Percentiles rank a stretch among this genome's conserved stretches.
phyloP scores from a whole-genome alignment of 2,329 filamentous ascomycete species.

The Ceratocystis eucalypticola region DNA sequence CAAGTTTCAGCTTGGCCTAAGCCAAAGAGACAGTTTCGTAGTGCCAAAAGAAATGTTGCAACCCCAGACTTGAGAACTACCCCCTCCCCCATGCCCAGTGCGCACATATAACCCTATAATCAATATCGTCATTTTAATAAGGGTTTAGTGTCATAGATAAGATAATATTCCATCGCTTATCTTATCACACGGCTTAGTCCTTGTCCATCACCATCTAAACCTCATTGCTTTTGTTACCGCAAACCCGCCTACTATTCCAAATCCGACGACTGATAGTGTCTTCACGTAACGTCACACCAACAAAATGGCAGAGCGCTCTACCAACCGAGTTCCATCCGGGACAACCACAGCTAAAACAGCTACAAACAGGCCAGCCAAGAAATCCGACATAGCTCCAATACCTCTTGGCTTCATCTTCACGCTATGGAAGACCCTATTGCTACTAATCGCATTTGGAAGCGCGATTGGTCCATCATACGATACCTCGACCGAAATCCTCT shows the following conservation, averaged over 20 bases:
- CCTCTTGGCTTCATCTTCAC: slow-evolving; percentile 34
- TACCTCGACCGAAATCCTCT: slow-evolving; percentile 49
- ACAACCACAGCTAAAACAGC: not conserved
- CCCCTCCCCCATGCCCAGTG: too few species aligned
- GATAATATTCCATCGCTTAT: not conserved
- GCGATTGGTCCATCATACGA: slow-evolving; percentile 52
- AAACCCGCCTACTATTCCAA: not conserved
- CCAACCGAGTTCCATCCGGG: not conserved
- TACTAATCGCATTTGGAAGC: slow-evolving; percentile 44
- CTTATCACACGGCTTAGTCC: not conserved
- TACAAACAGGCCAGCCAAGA: not conserved
- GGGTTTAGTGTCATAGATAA: not conserved
- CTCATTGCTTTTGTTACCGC: not conserved
- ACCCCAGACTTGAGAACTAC: not conserved
- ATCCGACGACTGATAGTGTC: not conserved
- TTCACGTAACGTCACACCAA: not conserved
- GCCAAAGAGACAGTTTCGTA: not conserved
- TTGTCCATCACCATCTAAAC: too few species aligned
- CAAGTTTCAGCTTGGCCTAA: not conserved
- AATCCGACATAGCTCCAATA: not conserved
- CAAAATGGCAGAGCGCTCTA: not conserved
- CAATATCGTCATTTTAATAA: too few species aligned
- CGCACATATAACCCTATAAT: not conserved
- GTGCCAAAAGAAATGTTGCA: not conserved
- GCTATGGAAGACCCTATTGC: slow-evolving; percentile 53